Percentiles rank a stretch among this genome's conserved stretches.
Conservation (phyloP, 73 alveolate genomes). For the Diophrys sp. region DNA sequence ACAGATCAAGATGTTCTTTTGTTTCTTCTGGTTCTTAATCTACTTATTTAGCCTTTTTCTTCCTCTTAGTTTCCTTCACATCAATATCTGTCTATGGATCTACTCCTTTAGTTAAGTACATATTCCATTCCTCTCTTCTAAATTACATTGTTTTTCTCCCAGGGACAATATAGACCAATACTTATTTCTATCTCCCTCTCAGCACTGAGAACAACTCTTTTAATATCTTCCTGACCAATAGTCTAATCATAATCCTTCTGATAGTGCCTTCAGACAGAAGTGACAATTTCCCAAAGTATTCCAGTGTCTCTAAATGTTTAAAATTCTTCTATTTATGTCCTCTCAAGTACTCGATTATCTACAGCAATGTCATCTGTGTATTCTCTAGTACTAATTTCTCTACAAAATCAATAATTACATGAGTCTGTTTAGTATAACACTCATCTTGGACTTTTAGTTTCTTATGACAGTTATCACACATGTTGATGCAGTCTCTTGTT, state of each 20-base stretch:
- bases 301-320: background rate
- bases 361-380: background rate
- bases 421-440: constrained; percentile 18
- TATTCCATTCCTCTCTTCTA: background rate
- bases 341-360: background rate
- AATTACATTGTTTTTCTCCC: background rate
- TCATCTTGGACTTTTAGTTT: constrained; percentile 12
- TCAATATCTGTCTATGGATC: too few species aligned
- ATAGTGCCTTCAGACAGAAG: background rate
- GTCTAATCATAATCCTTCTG: background rate
- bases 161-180: background rate
- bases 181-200: background rate
- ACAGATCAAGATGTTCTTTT: too few species aligned
- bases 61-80: too few species aligned
- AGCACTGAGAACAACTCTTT: constrained; percentile 8
- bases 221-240: background rate
- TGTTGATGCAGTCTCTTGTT: constrained; percentile 19
- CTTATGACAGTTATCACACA: constrained; percentile 59
- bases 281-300: constrained; percentile 2
- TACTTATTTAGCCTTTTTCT: too few species aligned
- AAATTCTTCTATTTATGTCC: background rate
- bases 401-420: constrained; percentile 1
- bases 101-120: background rate
- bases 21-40: too few species aligned
- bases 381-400: background rate